Percentiles rank a stretch among this genome's conserved stretches.
phyloP scores from a whole-genome alignment of 805 yeast species.

The Priceomyces castillae region DNA sequence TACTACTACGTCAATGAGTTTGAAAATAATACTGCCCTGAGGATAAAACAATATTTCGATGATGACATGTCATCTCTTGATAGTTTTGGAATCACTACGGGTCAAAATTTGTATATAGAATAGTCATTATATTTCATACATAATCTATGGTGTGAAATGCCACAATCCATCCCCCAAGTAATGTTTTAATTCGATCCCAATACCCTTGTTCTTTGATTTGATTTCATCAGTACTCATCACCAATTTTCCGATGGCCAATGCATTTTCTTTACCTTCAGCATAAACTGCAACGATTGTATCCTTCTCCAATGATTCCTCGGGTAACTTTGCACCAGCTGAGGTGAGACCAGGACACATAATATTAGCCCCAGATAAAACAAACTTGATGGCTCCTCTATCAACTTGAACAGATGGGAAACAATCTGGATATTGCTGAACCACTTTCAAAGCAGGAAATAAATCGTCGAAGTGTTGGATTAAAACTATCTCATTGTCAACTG shows the following conservation, averaged over 20 bases:
- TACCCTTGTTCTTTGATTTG: constrained; percentile 76
- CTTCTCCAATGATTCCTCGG: constrained; percentile 64
- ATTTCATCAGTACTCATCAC: constrained; percentile 89
- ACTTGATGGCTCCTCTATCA: constrained; percentile 94
- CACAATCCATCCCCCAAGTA: constrained; percentile 89
- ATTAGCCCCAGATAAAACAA: constrained; percentile 92
- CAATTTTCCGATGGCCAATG: constrained; percentile 87
- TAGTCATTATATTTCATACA: background rate
- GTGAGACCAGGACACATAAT: constrained; percentile 97
- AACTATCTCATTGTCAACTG: constrained; percentile 69
- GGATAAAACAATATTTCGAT: constrained; percentile 19
- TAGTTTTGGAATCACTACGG: constrained; percentile 11
- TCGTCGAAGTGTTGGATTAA: constrained; percentile 80
- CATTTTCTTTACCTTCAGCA: constrained; percentile 91
- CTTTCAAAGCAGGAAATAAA: constrained; percentile 68
- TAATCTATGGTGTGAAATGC: constrained; percentile 51
- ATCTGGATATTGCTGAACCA: constrained; percentile 79
- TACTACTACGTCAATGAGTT: constrained; percentile 25
- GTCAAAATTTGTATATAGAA: constrained; percentile 11
- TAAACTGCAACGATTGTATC: constrained; percentile 76
- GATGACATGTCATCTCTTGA: constrained; percentile 30
- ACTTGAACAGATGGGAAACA: constrained; percentile 86
- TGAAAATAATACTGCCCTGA: constrained; percentile 10
- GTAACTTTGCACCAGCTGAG: constrained; percentile 77
- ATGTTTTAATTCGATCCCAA: constrained; percentile 81